Conservation (phyloP, 306 rosid species). For the Elaeagnus macrophylla region DNA sequence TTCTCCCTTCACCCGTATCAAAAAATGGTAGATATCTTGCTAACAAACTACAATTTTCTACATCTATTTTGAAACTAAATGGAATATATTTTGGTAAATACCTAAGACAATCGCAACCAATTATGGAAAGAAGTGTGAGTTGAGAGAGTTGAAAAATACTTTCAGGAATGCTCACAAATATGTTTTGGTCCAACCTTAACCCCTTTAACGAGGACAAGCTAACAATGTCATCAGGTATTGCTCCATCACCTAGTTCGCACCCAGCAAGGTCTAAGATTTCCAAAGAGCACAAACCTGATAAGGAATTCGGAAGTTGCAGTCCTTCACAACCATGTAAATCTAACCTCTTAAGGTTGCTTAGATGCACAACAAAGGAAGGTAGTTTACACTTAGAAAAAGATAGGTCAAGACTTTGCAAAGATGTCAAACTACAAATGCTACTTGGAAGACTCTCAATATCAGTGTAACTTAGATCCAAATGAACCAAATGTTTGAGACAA, state of each 20-base stretch:
- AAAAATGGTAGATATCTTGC: no score
- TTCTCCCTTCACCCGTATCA: no score
- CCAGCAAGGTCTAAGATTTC: neutral
- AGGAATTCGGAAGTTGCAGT: conserved; percentile 3
- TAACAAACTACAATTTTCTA: no score
- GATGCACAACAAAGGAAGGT: conserved; percentile 7
- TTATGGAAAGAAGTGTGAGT: conserved; percentile 4
- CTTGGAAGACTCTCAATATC: conserved; percentile 2
- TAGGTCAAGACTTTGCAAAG: no score
- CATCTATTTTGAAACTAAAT: neutral
- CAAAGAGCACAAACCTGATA: neutral
- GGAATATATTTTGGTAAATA: conserved; percentile 7
- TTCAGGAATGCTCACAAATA: conserved; percentile 5
- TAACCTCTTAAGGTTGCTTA: conserved; percentile 1
- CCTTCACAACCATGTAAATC: neutral
- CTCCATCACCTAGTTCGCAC: conserved; percentile 4
- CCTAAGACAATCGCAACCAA: neutral
- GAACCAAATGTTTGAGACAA: neutral
- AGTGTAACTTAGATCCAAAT: neutral
- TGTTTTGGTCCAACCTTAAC: neutral
- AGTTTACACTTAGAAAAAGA: no score
- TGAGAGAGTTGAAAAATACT: conserved; percentile 7
- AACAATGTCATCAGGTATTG: neutral
- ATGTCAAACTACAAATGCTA: no score
- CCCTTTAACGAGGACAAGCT: neutral